Conservation (phyloP, 208 protist genomes). For the Leishmania major region DNA sequence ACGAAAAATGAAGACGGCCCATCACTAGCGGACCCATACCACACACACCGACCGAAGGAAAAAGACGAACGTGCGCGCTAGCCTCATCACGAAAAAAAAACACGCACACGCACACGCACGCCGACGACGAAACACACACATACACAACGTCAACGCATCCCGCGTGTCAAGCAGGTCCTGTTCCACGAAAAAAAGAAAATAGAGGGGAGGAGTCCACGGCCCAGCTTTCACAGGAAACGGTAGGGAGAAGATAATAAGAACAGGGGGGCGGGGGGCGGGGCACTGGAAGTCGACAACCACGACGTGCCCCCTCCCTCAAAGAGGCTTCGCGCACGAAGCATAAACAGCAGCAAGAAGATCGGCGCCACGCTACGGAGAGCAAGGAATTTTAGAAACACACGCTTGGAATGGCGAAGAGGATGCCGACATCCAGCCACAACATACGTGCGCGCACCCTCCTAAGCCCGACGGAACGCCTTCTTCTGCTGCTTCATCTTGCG, state of each 20-base stretch:
- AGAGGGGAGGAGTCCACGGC: too few relatives aligned
- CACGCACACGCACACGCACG: too few relatives aligned
- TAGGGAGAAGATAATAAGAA: not conserved
- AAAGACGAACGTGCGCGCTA: too few relatives aligned
- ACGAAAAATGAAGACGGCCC: not conserved
- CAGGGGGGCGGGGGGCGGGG: not conserved
- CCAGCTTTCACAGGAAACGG: not conserved
- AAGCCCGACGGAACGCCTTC: conserved; percentile 8
- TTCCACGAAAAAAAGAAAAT: not conserved
- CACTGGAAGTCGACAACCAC: not conserved
- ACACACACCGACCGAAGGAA: too few relatives aligned
- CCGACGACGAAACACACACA: not conserved
- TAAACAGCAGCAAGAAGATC: not conserved
- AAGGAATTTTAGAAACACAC: not conserved
- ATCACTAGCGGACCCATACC: too few relatives aligned
- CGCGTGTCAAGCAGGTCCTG: not conserved
- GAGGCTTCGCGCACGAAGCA: not conserved
- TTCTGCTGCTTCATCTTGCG: conserved; percentile 31
- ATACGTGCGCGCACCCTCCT: not conserved
- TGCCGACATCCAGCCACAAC: not conserved
- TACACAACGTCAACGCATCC: not conserved
- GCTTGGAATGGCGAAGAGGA: not conserved
- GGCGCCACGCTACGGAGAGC: not conserved
- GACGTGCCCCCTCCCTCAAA: not conserved
- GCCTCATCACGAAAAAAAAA: too few relatives aligned